Evolutionary conservation across 768 basidiomycete genomes (phyloP), one percentile per base, ranked within the genome.

Genomic region (Roridomyces roridus): DNA sequence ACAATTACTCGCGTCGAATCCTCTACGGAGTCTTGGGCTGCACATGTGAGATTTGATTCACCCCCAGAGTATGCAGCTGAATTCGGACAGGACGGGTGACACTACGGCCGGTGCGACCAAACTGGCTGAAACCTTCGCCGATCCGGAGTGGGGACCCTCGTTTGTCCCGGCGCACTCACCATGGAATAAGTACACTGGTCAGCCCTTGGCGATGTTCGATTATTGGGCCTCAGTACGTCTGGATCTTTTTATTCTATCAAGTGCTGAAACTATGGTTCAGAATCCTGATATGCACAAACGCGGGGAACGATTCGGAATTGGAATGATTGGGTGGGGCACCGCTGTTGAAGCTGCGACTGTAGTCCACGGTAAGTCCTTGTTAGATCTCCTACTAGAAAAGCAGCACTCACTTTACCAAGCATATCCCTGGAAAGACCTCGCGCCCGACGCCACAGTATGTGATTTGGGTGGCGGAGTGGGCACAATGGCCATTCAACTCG

Each of bases 391-490:
- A n/a, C n/a, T 18, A 34, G 21, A 29, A 20, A 24, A 26, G n/a
- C 20, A 12, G n/a, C n/a, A 26, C 20, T n/a, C 37, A 26, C 39
- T 28, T 1, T 26, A 44, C 5, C 2, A 14, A 74, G 73, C 48
- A 4, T 71, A 64, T 48, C 67, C 68, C 6, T 74, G 73, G 72
- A 34, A 57, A 17, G 51, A 61, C 18, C 51, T 68, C 20, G 57
- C 63, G 2, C 26, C 49, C 15, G 67, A 65, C 34, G 57, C 68
- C 7, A 67, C 55, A 2, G 57, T 73, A 15, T 68, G 69, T 47
- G 73, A 74, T 54, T 59, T 74, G 11, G 73, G 73, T 23, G 66
- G 65, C 34, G 71, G 72, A 17, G 60, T 71, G 20, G 72, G 71
- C 5, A 60, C 59, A 2, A 60, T 70, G 45, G 55, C 68, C 9